A percentile compares a stretch with the other conserved stretches of the same genome.
phyloP scores from a whole-genome alignment of 1,139 yeast genomes.

The Candida sanyaensis region DNA sequence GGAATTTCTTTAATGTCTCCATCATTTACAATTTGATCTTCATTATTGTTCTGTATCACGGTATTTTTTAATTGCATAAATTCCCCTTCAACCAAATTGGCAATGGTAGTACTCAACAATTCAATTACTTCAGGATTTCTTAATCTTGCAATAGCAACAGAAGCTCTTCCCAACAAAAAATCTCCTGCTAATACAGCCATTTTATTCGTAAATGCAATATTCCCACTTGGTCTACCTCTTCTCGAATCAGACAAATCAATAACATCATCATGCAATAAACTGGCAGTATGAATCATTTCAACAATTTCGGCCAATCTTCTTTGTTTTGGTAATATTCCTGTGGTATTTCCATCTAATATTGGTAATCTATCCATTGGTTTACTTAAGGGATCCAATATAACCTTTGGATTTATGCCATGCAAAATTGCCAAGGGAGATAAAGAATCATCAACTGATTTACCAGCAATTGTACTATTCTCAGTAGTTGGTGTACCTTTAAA shows the following conservation, averaged over 20 bases:
- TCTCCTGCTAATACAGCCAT: constrained; percentile 99
- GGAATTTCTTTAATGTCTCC: constrained; percentile 56
- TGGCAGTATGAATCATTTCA: constrained; percentile 98
- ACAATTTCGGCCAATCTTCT: constrained; percentile 94
- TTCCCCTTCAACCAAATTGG: constrained; percentile 96
- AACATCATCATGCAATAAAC: constrained; percentile 95
- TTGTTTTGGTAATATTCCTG: constrained; percentile 79
- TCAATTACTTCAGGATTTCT: constrained; percentile 98
- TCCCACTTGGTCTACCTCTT: constrained; percentile 89
- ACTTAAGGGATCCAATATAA: constrained; percentile 78
- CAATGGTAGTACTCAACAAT: constrained; percentile 91
- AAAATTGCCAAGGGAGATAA: constrained; percentile 81
- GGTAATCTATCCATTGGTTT: constrained; percentile 78
- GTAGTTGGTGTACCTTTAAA: constrained; percentile 53
- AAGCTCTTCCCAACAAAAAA: constrained; percentile 90
- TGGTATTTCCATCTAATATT: constrained; percentile 59
- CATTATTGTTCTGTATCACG: constrained; percentile 53
- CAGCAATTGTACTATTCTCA: constrained; percentile 45
- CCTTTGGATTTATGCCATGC: constrained; percentile 85
- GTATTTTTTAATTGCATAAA: constrained; percentile 97
- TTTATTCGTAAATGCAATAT: constrained; percentile 91
- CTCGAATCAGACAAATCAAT: constrained; percentile 91
- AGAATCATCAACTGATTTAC: constrained; percentile 55
- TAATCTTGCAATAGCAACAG: constrained; percentile 90
- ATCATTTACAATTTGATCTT: constrained; percentile 48